Conservation (phyloP, 2,329 filamentous ascomycete species). For the Paecilomyces fulvus region DNA sequence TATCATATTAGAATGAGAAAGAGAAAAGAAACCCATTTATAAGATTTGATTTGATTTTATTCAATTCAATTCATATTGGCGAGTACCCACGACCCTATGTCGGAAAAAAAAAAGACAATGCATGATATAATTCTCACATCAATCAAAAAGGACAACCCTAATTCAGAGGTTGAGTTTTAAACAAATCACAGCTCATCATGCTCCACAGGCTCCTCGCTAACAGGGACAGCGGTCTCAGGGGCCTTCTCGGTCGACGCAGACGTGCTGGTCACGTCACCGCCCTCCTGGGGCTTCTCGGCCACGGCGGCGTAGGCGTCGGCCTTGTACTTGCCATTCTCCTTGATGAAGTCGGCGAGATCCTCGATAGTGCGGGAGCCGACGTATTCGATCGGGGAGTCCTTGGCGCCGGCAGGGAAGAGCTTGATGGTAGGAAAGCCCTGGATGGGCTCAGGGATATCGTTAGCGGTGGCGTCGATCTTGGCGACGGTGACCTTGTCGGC, state of each 20-base stretch:
- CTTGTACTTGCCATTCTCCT: slow-evolving; percentile 89
- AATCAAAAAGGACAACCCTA: slow-evolving; percentile 1
- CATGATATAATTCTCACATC: neutral
- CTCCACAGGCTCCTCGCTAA: slow-evolving; percentile 10
- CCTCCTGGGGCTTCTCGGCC: slow-evolving; percentile 46
- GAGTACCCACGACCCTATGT: neutral
- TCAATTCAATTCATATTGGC: neutral
- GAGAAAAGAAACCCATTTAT: too few relatives aligned
- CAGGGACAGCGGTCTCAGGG: slow-evolving; percentile 4
- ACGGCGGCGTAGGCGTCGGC: slow-evolving; percentile 56
- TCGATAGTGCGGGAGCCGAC: slow-evolving; percentile 78
- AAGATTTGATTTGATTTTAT: neutral
- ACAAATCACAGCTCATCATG: slow-evolving; percentile 33
- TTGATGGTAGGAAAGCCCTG: slow-evolving; percentile 99
- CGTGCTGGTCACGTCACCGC: slow-evolving; percentile 17
- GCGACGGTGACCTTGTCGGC: slow-evolving; percentile 57
- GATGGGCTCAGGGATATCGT: slow-evolving; percentile 95
- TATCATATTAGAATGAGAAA: too few relatives aligned
- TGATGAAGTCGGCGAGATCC: slow-evolving; percentile 85
- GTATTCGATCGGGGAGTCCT: slow-evolving; percentile 80
- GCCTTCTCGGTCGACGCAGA: slow-evolving; percentile 15
- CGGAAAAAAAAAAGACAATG: neutral
- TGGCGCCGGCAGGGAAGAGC: slow-evolving; percentile 85
- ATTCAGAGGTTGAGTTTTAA: neutral
- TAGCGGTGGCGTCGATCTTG: slow-evolving; percentile 93